Percentiles rank a stretch among this genome's conserved stretches.
These are phyloP conservation scores for Paramecium octaurelia DNA, from an alignment of 73 alveolate species.

Conservation along the genomic window DNA sequence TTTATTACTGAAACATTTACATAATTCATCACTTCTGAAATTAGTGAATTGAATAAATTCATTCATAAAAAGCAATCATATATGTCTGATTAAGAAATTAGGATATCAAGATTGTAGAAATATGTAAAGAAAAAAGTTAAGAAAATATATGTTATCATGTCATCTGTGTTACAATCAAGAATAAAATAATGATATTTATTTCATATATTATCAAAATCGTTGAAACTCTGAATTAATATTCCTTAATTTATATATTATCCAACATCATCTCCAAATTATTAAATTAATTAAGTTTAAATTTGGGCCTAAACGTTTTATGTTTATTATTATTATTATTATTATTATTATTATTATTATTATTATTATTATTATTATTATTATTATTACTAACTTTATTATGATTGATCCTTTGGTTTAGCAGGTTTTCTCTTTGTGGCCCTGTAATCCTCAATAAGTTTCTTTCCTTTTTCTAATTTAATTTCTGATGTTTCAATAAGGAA, in stretches of 20 bases:
- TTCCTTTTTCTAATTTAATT: background rate
- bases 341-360: background rate
- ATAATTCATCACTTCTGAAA: background rate
- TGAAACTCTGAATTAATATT: background rate
- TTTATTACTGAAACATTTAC: background rate
- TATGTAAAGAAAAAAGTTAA: background rate
- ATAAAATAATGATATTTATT: conserved; percentile 37
- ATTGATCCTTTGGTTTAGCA: background rate
- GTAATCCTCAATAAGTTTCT: background rate
- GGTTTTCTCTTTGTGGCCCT: background rate
- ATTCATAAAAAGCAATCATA: background rate
- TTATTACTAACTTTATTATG: background rate
- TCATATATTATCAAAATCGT: background rate
- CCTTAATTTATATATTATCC: background rate
- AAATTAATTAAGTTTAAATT: background rate
- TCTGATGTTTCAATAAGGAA: background rate
- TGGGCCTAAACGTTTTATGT: background rate
- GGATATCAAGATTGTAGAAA: conserved; percentile 11
- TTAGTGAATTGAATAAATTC: background rate
- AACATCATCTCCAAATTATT: background rate
- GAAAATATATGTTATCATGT: conserved; percentile 21
- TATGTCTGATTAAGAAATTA: background rate
- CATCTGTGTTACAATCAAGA: conserved; percentile 22
- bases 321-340: background rate
- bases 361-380: background rate